Evolutionary conservation across 83 land plant genomes (phyloP).

Genomic region (Picea abies): DNA sequence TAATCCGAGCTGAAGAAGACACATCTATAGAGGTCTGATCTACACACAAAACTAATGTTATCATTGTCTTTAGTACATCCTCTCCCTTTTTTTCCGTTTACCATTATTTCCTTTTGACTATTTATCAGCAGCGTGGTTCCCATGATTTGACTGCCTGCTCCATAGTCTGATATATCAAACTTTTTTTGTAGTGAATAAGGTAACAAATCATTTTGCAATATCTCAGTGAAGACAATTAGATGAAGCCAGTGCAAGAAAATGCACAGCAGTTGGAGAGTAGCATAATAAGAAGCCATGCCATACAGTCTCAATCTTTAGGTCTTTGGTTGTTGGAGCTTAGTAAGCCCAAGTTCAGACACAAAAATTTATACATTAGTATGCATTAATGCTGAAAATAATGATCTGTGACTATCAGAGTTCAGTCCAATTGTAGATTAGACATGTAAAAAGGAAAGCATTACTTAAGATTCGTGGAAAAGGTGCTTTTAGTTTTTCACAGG

Average conservation of each 20-base stretch:
- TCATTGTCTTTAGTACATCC: background rate
- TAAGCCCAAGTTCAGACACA: background rate
- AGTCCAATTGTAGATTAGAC: background rate
- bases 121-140: too few species aligned
- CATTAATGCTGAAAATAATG: background rate
- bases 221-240: background rate
- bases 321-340: background rate
- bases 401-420: background rate
- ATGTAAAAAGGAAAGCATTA: background rate
- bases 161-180: too few species aligned
- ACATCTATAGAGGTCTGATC: conserved; percentile 38
- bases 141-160: too few species aligned
- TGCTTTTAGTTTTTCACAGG: too few species aligned
- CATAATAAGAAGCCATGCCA: background rate
- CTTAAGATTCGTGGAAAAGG: background rate
- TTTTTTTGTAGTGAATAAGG: background rate
- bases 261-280: background rate
- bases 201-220: background rate
- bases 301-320: background rate
- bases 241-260: background rate
- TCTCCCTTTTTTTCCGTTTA: background rate
- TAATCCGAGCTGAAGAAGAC: conserved; percentile 49
- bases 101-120: background rate
- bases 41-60: background rate
- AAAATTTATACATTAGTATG: background rate